A percentile compares a stretch with the other conserved stretches of the same genome.
phyloP scores from a whole-genome alignment of 1,284 basidiomycete species.

The Heterobasidion parviporum region DNA sequence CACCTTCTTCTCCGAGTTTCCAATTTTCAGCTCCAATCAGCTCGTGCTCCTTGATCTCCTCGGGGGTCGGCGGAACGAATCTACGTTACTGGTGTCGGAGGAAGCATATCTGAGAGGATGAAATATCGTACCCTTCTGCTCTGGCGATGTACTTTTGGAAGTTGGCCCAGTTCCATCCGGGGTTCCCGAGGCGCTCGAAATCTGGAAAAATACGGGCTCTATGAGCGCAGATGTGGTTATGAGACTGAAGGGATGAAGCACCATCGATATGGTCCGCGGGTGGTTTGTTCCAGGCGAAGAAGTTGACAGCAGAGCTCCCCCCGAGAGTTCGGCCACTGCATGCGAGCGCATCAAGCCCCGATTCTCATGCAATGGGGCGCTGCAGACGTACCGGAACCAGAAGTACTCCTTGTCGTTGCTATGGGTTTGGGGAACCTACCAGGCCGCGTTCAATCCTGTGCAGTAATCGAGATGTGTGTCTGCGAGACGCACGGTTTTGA shows the following conservation, averaged over 20 bases:
- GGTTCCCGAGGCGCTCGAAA: conserved; percentile 3
- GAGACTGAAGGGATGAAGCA: background rate
- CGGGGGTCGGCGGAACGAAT: background rate
- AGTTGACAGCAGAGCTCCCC: conserved; percentile 20
- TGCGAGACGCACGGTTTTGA: conserved; percentile 17
- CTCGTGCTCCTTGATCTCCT: background rate
- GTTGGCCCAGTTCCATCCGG: conserved; percentile 2
- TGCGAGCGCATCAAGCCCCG: background rate
- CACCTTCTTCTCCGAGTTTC: background rate
- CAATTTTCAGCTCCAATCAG: background rate
- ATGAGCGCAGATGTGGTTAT: background rate
- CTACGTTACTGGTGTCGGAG: background rate
- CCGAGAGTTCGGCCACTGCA: conserved; percentile 20
- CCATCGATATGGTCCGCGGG: conserved; percentile 19
- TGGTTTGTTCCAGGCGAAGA: conserved; percentile 17
- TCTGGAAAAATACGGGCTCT: background rate
- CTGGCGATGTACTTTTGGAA: background rate
- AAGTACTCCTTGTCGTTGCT: conserved; percentile 4
- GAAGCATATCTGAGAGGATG: background rate
- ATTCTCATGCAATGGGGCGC: too few relatives aligned
- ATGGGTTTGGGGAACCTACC: conserved; percentile 13
- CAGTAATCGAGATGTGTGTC: background rate
- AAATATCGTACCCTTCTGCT: background rate
- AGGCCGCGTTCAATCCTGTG: background rate
- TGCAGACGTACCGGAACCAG: conserved; percentile 12